These are phyloP conservation scores for Melanomma pulvis-pyrius DNA, from an alignment of 495 filamentous ascomycete species.

Conservation along the genomic window DNA sequence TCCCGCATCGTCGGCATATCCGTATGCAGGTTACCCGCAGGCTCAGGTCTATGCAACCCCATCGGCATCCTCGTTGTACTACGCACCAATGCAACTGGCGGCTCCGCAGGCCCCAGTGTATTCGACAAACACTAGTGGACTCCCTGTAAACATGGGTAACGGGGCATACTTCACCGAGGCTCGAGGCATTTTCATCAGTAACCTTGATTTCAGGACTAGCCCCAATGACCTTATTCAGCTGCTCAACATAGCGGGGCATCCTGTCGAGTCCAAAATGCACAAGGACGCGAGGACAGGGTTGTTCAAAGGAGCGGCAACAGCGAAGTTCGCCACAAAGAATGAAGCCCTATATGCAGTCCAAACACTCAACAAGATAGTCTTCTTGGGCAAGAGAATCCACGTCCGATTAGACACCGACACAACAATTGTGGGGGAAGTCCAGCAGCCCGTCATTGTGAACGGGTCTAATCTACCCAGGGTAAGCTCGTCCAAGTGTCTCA, in stretches of 20 bases:
- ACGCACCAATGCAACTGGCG: neutral
- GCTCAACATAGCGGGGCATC: constrained; percentile 29
- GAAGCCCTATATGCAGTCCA: constrained; percentile 37
- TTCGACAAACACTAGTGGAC: constrained; percentile 26
- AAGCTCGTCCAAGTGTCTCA: neutral
- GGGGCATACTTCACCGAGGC: constrained; percentile 39
- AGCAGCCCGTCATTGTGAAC: constrained; percentile 21
- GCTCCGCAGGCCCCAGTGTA: constrained; percentile 26
- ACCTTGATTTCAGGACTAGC: constrained; percentile 32
- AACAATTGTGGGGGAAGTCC: constrained; percentile 37
- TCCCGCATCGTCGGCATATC: constrained; percentile 8
- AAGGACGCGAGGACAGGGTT: constrained; percentile 32
- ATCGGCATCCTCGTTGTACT: neutral
- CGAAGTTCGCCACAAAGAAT: constrained; percentile 33
- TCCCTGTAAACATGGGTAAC: constrained; percentile 39
- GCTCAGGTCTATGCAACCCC: neutral
- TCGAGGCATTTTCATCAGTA: constrained; percentile 43
- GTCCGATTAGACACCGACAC: constrained; percentile 42
- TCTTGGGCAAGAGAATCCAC: constrained; percentile 33
- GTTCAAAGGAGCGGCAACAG: constrained; percentile 39
- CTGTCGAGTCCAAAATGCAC: constrained; percentile 30
- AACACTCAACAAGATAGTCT: constrained; percentile 27
- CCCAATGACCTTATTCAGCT: constrained; percentile 34
- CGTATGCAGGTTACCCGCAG: constrained; percentile 10
- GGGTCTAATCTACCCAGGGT: constrained; percentile 16